phyloP scores from a whole-genome alignment of 2,329 filamentous ascomycete genomes.

The Trichoderma breve region DNA sequence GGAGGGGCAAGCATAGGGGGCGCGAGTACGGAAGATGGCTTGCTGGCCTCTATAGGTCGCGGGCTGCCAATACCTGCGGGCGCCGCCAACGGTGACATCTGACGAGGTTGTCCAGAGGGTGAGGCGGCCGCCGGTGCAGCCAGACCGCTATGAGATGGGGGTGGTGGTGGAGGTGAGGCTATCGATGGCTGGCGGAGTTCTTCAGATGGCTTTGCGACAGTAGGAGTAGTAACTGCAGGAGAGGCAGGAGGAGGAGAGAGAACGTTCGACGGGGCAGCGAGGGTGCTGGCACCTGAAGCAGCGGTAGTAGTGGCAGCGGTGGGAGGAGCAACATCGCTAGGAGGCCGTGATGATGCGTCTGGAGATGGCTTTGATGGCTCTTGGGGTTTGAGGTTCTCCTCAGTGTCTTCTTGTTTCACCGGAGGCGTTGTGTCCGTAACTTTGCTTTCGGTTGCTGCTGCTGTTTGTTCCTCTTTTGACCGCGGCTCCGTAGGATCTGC shows the following conservation, averaged over 20 bases:
- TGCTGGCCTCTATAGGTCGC: slow-evolving; percentile 28
- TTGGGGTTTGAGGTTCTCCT: not conserved
- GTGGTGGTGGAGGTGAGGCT: slow-evolving; percentile 24
- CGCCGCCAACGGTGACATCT: slow-evolving; percentile 23
- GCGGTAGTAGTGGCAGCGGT: not conserved
- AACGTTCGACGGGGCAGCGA: not conserved
- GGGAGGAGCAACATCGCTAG: not conserved
- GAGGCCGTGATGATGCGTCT: not conserved
- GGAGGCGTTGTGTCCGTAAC: slow-evolving; percentile 18
- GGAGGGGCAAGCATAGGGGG: slow-evolving; percentile 40
- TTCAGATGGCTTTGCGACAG: not conserved
- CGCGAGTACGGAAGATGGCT: slow-evolving; percentile 36
- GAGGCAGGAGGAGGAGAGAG: not conserved
- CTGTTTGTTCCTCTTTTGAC: not conserved
- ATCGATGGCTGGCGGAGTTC: slow-evolving; percentile 15
- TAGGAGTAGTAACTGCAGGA: not conserved
- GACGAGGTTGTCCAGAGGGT: slow-evolving; percentile 8
- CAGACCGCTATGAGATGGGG: slow-evolving; percentile 24
- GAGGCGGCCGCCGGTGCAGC: slow-evolving; percentile 24
- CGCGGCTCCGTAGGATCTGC: not conserved
- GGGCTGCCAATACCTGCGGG: slow-evolving; percentile 25
- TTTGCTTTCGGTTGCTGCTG: slow-evolving; percentile 18
- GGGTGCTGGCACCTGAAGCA: not conserved
- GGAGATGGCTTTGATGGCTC: not conserved
- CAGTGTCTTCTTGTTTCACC: slow-evolving; percentile 2